A percentile compares a stretch with the other conserved stretches of the same genome.
Conservation (phyloP, 495 filamentous ascomycete species). For the Podospora sp. region DNA sequence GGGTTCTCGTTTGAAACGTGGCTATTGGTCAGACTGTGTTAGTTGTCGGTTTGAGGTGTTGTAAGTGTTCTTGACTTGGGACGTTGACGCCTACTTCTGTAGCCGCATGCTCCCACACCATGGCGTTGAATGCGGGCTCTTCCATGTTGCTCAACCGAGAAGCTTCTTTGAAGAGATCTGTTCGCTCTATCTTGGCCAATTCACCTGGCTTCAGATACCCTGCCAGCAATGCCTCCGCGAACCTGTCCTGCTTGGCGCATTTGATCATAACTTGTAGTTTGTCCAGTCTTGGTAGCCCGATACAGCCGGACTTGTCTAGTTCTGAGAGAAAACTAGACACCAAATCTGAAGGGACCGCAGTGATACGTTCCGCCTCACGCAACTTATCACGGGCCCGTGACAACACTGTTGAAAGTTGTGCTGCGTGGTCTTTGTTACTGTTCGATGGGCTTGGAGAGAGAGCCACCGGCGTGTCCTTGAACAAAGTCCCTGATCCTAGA, state of each 20-base stretch:
- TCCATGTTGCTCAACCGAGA: not conserved
- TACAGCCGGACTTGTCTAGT: not conserved
- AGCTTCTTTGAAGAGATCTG: not conserved
- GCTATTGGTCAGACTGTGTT: not conserved
- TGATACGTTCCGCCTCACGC: not conserved
- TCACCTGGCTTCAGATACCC: conserved; percentile 23
- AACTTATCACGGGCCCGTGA: not conserved
- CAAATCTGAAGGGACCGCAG: not conserved
- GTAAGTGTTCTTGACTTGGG: not conserved
- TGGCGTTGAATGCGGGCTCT: not conserved
- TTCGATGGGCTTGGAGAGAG: not conserved
- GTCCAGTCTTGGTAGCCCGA: conserved; percentile 24
- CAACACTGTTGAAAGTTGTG: not conserved
- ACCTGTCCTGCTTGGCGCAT: conserved; percentile 15
- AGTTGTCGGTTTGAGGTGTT: not conserved
- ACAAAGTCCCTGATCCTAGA: conserved; percentile 1
- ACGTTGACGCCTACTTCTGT: conserved; percentile 1
- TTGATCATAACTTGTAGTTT: conserved; percentile 24
- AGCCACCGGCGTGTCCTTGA: conserved; percentile 5
- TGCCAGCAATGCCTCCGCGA: conserved; percentile 33
- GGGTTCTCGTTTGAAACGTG: not conserved
- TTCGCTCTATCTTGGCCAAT: conserved; percentile 10
- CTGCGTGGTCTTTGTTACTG: not conserved
- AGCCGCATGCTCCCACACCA: not conserved
- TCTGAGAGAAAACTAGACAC: not conserved